Base-by-base conservation (phyloP, 2,329 filamentous ascomycete species). In the Cladosporium sp. region DNA sequence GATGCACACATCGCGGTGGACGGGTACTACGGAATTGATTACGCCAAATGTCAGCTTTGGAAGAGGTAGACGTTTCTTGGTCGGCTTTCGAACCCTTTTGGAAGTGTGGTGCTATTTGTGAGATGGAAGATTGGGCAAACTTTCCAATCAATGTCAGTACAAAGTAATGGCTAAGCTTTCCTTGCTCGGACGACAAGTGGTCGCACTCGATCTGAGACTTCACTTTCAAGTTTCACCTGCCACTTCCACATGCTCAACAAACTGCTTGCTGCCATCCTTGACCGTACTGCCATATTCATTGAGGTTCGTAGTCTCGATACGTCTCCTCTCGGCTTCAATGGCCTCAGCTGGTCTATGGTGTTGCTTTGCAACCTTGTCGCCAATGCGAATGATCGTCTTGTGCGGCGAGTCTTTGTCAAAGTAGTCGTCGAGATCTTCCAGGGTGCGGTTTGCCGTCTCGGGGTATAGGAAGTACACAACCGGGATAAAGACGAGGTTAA, bases 401-500 rank as follows among this genome's bases (percentile, higher is more conserved):
- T 67, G 62, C 6, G 56, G 58, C 15, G 65, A 66, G 25, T 64
- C 62, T 19, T 60, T 55, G 38, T 65, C 60, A 58, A 68, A 69
- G 40, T 67, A 69, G 8, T 63, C 64, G 28, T 69, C 66, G 5
- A 69, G 39, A 30, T 73, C 70, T 36, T 71, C 76, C 3, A 78
- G 69, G 4, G 70, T 73, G 8, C 76, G 68, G 56, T 75, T 76
- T 14, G 72, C 69, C 0, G 76, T 78, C 59, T 78, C 77, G 6
- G 76, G 76, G 49, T 75, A 77, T 63, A 69, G 74, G 65, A 80
- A 80, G 67, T 77, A 82, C 22, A 82, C 72, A 2, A 82, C 69
- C 0, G 75, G 75, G 0, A 77, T 71, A 63, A 76, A 78, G 0
- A 69, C 64, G 17, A 80, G 72, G 63, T 82, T 81, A 67, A 17